phyloP scores from a whole-genome alignment of 2,329 filamentous ascomycete species.

The Neonectria ditissima region DNA sequence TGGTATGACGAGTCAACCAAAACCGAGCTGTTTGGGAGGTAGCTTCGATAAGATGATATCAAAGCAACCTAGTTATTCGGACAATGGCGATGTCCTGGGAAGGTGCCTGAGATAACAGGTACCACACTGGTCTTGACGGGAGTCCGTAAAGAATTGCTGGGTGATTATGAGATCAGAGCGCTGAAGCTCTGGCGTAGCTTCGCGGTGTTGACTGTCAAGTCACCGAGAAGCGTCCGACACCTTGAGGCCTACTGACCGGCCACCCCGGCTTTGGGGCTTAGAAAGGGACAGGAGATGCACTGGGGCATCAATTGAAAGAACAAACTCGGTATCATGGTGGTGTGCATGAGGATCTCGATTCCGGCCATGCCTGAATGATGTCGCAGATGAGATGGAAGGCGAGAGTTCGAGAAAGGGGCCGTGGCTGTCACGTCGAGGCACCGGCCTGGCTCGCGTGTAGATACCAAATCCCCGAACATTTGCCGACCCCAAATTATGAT shows the following conservation, averaged over 20 bases:
- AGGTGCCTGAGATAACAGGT: neutral
- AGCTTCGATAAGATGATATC: conserved; percentile 1
- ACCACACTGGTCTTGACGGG: neutral
- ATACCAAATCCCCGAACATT: conserved; percentile 41
- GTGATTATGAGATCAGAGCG: conserved; percentile 27
- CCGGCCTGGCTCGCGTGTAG: conserved; percentile 29
- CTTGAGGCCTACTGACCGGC: conserved; percentile 53
- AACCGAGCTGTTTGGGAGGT: neutral
- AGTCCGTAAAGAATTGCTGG: conserved; percentile 10
- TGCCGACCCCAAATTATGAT: conserved; percentile 42
- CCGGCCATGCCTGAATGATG: conserved; percentile 38
- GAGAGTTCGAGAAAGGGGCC: conserved; percentile 30
- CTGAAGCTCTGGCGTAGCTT: conserved; percentile 37
- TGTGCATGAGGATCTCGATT: conserved; percentile 32
- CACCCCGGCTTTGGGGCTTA: conserved; percentile 67
- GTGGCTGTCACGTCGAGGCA: conserved; percentile 20
- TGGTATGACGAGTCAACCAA: conserved; percentile 14
- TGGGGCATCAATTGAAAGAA: conserved; percentile 31
- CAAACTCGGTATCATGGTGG: conserved; percentile 37
- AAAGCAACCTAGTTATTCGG: neutral
- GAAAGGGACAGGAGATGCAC: conserved; percentile 42
- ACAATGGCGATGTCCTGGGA: neutral
- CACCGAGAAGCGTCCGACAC: conserved; percentile 42
- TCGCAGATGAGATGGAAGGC: conserved; percentile 26
- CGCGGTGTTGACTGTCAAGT: conserved; percentile 34